phyloP scores from a whole-genome alignment of 768 basidiomycete genomes.

The Solioccasus polychromus region DNA sequence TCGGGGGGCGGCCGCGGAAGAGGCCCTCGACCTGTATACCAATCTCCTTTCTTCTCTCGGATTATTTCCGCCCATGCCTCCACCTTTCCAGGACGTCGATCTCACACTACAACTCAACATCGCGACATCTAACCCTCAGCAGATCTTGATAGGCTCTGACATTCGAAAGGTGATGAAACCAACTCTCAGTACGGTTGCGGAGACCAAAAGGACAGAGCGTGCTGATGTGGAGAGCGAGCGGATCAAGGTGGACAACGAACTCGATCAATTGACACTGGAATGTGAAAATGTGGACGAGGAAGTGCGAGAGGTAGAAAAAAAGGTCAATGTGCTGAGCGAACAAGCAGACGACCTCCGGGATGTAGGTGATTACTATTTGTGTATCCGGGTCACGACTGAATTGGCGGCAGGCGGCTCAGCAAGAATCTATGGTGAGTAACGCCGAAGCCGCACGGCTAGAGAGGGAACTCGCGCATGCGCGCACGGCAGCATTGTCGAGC shows the following conservation, averaged over 20 bases:
- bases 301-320: slow-evolving; percentile 68
- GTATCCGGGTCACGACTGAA: not conserved
- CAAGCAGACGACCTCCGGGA: slow-evolving; percentile 82
- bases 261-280: slow-evolving; percentile 71
- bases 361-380: slow-evolving; percentile 40
- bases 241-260: slow-evolving; percentile 78
- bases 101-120: slow-evolving; percentile 81
- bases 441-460: slow-evolving; percentile 67
- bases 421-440: slow-evolving; percentile 65
- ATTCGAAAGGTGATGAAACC: slow-evolving; percentile 75
- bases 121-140: slow-evolving; percentile 65
- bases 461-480: slow-evolving; percentile 68
- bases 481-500: slow-evolving; percentile 71
- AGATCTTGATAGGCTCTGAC: slow-evolving; percentile 66
- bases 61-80: slow-evolving; percentile 69
- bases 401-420: slow-evolving; percentile 62
- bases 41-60: slow-evolving; percentile 71
- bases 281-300: slow-evolving; percentile 84
- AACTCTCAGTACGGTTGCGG: slow-evolving; percentile 67
- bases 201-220: slow-evolving; percentile 66
- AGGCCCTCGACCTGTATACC: slow-evolving; percentile 76
- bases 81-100: slow-evolving; percentile 69
- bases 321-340: slow-evolving; percentile 63
- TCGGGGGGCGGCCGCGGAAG: slow-evolving; percentile 77
- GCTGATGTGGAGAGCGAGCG: slow-evolving; percentile 72